These are phyloP conservation scores for Penicillium sumatraense DNA, from an alignment of 2,329 filamentous ascomycete species.

Conservation along the genomic window DNA sequence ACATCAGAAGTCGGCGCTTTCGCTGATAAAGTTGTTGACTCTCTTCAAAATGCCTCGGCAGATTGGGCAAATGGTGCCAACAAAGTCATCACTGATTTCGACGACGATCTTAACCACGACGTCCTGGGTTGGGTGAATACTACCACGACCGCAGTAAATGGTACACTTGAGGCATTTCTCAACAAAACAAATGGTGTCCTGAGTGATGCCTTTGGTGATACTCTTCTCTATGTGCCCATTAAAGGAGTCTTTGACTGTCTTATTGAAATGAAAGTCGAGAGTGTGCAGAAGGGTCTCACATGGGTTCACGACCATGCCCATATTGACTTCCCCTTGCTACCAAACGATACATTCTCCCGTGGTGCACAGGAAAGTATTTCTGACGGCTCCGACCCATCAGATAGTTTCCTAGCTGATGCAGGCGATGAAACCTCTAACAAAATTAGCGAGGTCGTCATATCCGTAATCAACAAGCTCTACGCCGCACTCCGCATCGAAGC, in stretches of 20 bases:
- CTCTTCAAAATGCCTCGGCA: constrained; percentile 72
- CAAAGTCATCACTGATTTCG: constrained; percentile 66
- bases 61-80: constrained; percentile 81
- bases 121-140: constrained; percentile 86
- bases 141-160: constrained; percentile 79
- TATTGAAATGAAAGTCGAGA: constrained; percentile 83
- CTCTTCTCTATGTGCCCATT: constrained; percentile 77
- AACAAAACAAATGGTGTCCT: constrained; percentile 75
- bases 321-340: constrained; percentile 76
- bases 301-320: constrained; percentile 91
- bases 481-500: constrained; percentile 74
- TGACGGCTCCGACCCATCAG: constrained; percentile 56
- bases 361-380: constrained; percentile 67
- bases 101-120: constrained; percentile 77
- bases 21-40: constrained; percentile 74
- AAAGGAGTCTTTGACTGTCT: constrained; percentile 82
- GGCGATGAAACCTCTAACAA: constrained; percentile 76
- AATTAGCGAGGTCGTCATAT: constrained; percentile 74
- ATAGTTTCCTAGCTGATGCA: constrained; percentile 78
- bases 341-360: constrained; percentile 79
- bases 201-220: constrained; percentile 78
- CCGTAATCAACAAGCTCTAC: constrained; percentile 70
- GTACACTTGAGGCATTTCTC: constrained; percentile 82
- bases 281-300: constrained; percentile 84
- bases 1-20: constrained; percentile 77